Evolutionary conservation across 78 protist genomes (phyloP), one percentile per base, ranked within the genome.

Genomic region (Planoprotostelium fungivorum): DNA sequence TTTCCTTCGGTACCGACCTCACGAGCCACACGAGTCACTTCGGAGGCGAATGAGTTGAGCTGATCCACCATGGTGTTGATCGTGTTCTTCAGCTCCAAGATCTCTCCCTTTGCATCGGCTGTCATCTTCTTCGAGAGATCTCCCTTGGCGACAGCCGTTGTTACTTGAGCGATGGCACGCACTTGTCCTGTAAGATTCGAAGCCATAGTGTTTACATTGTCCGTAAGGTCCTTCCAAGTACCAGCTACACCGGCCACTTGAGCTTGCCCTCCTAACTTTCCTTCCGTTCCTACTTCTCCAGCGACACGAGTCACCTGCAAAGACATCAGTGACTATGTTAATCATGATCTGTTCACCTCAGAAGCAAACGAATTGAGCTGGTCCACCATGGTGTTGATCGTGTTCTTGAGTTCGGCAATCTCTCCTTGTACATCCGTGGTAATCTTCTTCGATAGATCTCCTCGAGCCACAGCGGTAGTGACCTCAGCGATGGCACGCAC

Each of bases 281-380:
- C 93, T 90, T 90, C 93, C 1, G 93, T 90, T 63, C 93, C 93
- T 31, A 90, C 93, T 73, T 90, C 93, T 73, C 93, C 85, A 25
- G 93, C 63, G 5, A 90, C 93, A 87, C 93, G 86, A 37, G 93
- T 90, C 87, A 88, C 91, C n/a, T n/a, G n/a, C n/a, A n/a, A n/a
- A n/a, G n/a, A n/a, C n/a, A n/a, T n/a, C n/a, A n/a, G n/a, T n/a
- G n/a, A n/a, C n/a, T n/a, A n/a, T 89, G 87, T 91, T 34, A 86
- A 83, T 0, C 92, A 83, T 29, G 85, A 87, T 88, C 91, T 89
- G 38, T 51, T 86, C 39, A 90, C 93, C 29, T 90, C 93, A 0
- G 93, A 89, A 34, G 91, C 84, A 1, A 89, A 90, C 31, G 86
- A 37, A 34, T 90, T 90, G 29, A 90, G 35, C 85, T 90, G 93